Evolutionary conservation across 2,329 filamentous ascomycete genomes (phyloP).

Genomic region (Fusarium staphyleae): DNA sequence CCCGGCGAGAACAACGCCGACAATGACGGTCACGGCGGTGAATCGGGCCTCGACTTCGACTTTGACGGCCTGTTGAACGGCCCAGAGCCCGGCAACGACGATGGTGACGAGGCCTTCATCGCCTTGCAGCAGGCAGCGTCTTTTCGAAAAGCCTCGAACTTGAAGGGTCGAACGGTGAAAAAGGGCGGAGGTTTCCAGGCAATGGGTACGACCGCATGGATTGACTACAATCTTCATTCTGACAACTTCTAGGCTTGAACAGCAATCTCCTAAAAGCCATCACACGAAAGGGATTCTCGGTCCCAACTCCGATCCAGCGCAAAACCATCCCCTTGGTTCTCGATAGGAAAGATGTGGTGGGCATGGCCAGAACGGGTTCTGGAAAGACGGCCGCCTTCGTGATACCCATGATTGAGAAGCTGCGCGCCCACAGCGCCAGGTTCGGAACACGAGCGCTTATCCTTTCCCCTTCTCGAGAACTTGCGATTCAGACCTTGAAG

Average conservation of each 20-base stretch:
- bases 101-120: slow-evolving; percentile 88
- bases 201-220: slow-evolving; percentile 68
- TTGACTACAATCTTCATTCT: slow-evolving; percentile 9
- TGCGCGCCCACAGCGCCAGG: slow-evolving; percentile 86
- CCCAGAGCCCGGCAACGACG: slow-evolving; percentile 56
- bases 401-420: slow-evolving; percentile 95
- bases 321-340: slow-evolving; percentile 94
- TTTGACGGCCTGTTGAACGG: slow-evolving; percentile 67
- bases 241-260: slow-evolving; percentile 68
- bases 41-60: slow-evolving; percentile 59
- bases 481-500: slow-evolving; percentile 93
- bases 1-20: slow-evolving; percentile 63
- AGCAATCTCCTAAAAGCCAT: slow-evolving; percentile 88
- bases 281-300: slow-evolving; percentile 89
- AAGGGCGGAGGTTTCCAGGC: slow-evolving; percentile 97
- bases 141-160: slow-evolving; percentile 82
- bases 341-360: slow-evolving; percentile 93
- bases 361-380: slow-evolving; percentile 98
- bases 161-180: slow-evolving; percentile 86
- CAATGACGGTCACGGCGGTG: slow-evolving; percentile 46
- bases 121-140: slow-evolving; percentile 84
- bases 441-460: slow-evolving; percentile 88
- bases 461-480: slow-evolving; percentile 89
- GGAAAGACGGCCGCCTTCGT: slow-evolving; percentile 99
- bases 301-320: slow-evolving; percentile 96